Base-by-base conservation (phyloP, 306 rosid species). In the Nissolia schottii region DNA sequence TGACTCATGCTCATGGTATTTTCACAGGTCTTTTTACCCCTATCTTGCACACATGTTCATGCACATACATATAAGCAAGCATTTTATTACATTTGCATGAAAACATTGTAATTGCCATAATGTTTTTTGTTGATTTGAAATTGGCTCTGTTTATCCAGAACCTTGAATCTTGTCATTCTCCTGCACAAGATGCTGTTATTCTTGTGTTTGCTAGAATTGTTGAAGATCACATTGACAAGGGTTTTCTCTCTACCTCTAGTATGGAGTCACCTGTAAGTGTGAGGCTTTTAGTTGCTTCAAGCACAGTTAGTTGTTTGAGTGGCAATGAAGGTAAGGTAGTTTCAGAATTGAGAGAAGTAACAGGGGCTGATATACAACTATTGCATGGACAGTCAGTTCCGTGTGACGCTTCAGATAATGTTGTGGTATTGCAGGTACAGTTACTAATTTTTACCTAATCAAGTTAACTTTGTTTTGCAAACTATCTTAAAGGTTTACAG, bases 181-280 rank as follows among this genome's bases (percentile, higher is more conserved):
- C 93, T 62, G 90, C 93, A 67, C 93, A 81, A 74, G 85, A 81
- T 59, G 93, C 93, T 54, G 84, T 85, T 56, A 24, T 73, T 63
- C 87, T 77, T 57, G 88, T 88, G 49, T 88, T 85, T 38, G 72
- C 87, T 74, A 81, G 93, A 83, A 70, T 76, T 55, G 56, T 83
- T 71, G 93, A 88, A 83, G 86, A 83, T 68, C 79, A 71, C 6
- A 71, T 79, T 66, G 82, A 74, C 65, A 79, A 71, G 82, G 82
- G 89, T 28, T 41, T 68, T 74, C 65, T 62, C 60, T 80, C 81
- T 6, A 74, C 43, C 24, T 58, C 64, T 46, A 70, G 67, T 67
- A 10, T 51, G 71, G 87, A 74, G 24, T 67, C 80, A 73, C 72
- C 82, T 49, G 88, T 87, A 45, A 70, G 80, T 23, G 79, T 77